phyloP scores from a whole-genome alignment of 2,329 filamentous ascomycete species.

The Clarireedia hainanense region DNA sequence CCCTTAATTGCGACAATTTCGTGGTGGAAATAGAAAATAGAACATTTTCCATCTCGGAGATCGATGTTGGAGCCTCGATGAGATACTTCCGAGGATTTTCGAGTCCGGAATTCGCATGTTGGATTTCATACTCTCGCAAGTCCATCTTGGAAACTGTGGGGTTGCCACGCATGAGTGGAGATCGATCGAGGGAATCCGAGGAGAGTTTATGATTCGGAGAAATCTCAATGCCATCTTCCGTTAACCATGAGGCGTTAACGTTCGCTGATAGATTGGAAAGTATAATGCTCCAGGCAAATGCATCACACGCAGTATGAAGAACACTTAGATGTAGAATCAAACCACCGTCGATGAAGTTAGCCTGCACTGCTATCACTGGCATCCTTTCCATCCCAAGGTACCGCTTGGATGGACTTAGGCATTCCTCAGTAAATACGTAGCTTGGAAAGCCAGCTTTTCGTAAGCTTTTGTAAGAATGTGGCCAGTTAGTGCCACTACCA shows the following conservation, averaged over 20 bases:
- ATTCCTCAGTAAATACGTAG: neutral
- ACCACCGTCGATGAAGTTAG: slow-evolving; percentile 5
- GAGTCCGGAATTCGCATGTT: neutral
- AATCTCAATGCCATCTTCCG: neutral
- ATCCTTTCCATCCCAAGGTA: neutral
- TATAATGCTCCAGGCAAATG: neutral
- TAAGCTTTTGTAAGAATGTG: slow-evolving; percentile 1
- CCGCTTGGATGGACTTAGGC: neutral
- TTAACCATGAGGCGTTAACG: neutral
- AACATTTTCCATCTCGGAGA: neutral
- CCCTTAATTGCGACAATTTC: neutral
- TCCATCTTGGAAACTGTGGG: neutral
- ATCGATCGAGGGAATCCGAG: neutral
- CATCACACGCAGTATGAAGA: slow-evolving; percentile 2
- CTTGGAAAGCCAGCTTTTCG: neutral
- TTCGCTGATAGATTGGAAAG: neutral
- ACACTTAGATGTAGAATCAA: slow-evolving; percentile 5
- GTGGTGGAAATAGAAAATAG: neutral
- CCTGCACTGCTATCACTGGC: neutral
- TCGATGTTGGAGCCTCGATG: neutral
- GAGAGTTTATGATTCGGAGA: neutral
- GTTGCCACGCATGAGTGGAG: slow-evolving; percentile 1
- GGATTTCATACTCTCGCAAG: neutral
- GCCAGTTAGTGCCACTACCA: neutral
- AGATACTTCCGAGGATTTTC: neutral